Evolutionary conservation across 2,329 filamentous ascomycete species (phyloP).

Genomic region (Pseudopithomyces chartarum): DNA sequence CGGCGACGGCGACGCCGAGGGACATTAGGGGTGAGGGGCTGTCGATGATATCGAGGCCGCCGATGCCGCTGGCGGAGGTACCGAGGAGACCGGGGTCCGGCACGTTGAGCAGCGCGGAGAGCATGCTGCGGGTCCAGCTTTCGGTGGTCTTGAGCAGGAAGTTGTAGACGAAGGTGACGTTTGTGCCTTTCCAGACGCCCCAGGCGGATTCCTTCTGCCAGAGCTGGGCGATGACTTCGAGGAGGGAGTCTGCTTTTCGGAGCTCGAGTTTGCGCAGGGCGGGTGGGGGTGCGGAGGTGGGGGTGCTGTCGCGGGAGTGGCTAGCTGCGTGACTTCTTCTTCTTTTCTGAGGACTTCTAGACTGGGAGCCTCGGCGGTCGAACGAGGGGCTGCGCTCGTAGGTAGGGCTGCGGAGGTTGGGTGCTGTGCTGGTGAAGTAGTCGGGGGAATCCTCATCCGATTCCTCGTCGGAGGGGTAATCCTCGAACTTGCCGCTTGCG

Average conservation of each 20-base stretch:
- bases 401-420: constrained; percentile 53
- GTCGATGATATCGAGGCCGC: constrained; percentile 78
- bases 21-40: constrained; percentile 83
- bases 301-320: constrained; percentile 45
- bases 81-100: constrained; percentile 73
- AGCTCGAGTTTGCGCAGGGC: constrained; percentile 69
- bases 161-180: constrained; percentile 89
- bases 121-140: constrained; percentile 86
- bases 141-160: constrained; percentile 85
- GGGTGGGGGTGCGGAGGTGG: constrained; percentile 44
- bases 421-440: constrained; percentile 79
- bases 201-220: constrained; percentile 89
- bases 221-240: constrained; percentile 83
- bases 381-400: constrained; percentile 43
- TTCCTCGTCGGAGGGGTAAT: constrained; percentile 68
- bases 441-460: constrained; percentile 72
- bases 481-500: constrained; percentile 41
- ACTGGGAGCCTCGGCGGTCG: too few species aligned
- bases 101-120: constrained; percentile 89
- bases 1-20: constrained; percentile 71
- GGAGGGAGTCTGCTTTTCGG: constrained; percentile 76
- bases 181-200: constrained; percentile 93
- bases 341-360: constrained; percentile 44
- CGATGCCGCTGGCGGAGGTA: constrained; percentile 50
- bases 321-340: constrained; percentile 41